Conservation (phyloP, 2,329 filamentous ascomycete genomes). For the Zymoseptoria tritici region DNA sequence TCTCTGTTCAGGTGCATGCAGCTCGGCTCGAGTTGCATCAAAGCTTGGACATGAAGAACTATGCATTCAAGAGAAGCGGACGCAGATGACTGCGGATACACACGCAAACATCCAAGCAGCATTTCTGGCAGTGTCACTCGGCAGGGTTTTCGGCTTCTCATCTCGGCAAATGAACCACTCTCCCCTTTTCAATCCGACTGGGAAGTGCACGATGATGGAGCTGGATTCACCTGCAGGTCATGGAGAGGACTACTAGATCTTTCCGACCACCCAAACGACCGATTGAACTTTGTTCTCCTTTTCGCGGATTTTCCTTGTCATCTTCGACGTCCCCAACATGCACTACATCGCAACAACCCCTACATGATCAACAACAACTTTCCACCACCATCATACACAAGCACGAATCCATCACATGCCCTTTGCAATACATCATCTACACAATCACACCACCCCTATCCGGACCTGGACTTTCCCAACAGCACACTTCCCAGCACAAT, state of each 20-base stretch:
- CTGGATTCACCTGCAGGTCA: slow-evolving; percentile 19
- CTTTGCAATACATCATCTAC: neutral
- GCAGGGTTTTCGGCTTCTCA: slow-evolving; percentile 28
- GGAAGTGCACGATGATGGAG: slow-evolving; percentile 5
- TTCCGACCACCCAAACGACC: neutral
- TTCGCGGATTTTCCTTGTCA: slow-evolving; percentile 1
- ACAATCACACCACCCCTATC: neutral
- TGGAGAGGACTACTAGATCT: slow-evolving; percentile 9
- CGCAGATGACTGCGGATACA: slow-evolving; percentile 10
- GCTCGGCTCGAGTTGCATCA: neutral
- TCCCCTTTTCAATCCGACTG: slow-evolving; percentile 10
- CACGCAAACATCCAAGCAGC: slow-evolving; percentile 12
- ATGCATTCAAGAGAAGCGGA: slow-evolving; percentile 14
- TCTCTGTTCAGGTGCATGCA: slow-evolving; percentile 1
- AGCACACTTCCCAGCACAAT: neutral
- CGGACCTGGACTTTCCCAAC: neutral
- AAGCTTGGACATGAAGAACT: neutral
- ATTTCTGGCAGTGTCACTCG: slow-evolving; percentile 34
- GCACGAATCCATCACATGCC: neutral
- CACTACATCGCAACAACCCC: neutral
- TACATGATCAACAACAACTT: neutral
- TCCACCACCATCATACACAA: neutral
- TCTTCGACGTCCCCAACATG: neutral
- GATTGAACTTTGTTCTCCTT: neutral
- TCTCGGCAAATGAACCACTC: slow-evolving; percentile 15